Base-by-base conservation (phyloP, 352 stramenopile genomes). In the Blastocystis sp. region DNA sequence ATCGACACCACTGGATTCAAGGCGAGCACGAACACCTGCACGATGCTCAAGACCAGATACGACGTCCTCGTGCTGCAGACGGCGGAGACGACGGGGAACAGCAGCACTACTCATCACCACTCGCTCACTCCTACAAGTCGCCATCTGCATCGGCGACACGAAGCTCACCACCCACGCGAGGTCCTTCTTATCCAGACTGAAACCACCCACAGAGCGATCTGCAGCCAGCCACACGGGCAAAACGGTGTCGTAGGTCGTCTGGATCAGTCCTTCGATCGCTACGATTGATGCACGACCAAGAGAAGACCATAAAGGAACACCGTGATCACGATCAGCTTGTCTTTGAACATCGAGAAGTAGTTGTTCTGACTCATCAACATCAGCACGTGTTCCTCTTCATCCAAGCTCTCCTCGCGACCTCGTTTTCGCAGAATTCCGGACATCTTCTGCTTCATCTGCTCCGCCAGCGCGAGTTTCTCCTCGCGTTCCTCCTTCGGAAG, bases 81-180 rank as follows among this genome's bases (percentile, higher is more conserved):
- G 1, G 29, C 34, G 18, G 73, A 84, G 8, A 84, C 55, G 23
- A 68, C 47, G 20, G 73, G 73, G 73, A 84, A 69, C 1, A 84
- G 56, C 2, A 84, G 18, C 47, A 84, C 73, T 84, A 84, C 2
- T 15, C 7, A 18, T 84, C 2, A 84, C 13, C 37, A 6, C 18
- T 4, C 4, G 13, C n/a, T 18, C 43, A 18, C 4, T 18, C 29
- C 3, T 3, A 84, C 73, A 43, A 26, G 73, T 84, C 20, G 73
- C 73, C 73, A 84, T 84, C 5, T 84, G 73, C 73, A 84, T 84
- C 37, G 73, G 73, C 43, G n/a, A 84, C 20, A 84, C 73, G 50
- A 84, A 84, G 45, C 73, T 84, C n/a, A 84, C 73, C 0, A 84
- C 55, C 73, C 73, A 84, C 26, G 47, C 73, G 13, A 84, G 53